Evolutionary conservation across 202 grass and related monocot genomes (phyloP), one percentile per base, ranked within the genome.

Genomic region (Dendrocalamus latiflorus): DNA sequence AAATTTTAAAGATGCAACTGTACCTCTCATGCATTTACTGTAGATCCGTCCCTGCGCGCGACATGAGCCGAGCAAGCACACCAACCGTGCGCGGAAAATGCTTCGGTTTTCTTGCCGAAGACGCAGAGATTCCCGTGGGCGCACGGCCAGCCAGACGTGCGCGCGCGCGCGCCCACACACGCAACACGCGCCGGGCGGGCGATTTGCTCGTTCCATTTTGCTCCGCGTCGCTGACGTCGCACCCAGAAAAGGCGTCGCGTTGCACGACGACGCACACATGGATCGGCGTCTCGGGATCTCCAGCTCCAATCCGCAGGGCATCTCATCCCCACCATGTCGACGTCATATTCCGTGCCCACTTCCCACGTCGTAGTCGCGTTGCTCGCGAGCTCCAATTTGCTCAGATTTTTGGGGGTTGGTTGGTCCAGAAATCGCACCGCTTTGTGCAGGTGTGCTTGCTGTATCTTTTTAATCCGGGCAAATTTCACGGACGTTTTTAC

Each of bases 331-430:
- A 36, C 14, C 14, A 22, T 18, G 82, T 48, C 87, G 33, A 30
- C 39, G 45, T 65, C 64, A 5, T 37, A 43, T 12, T 44, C 64
- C 74, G 48, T 55, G 53, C n/a, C n/a, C n/a, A n/a, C n/a, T n/a
- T n/a, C 20, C 20, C 53, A 55, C 53, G 13, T 39, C 21, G 33
- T 8, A 44, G 34, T 37, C 28, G 50, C 59, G 50, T 53, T 22
- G 33, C 18, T 47, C 30, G 43, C 45, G 9, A 18, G 64, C 74
- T 73, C 30, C 81, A 68, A 70, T 4, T 74, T 18, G 54, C 36
- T 7, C 2, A 10, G 83, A 78, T 90, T 79, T 86, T 86, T 72
- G 0, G 45, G 21, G 3, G 16, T 50, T 67, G 65, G 41, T n/a
- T 81, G 87, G 70, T 61, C 55, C 4, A 57, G 10, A 85, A 57